These are phyloP conservation scores for Hemileia vastatrix DNA, from an alignment of 1,284 basidiomycete genomes.

Conservation along the genomic window DNA sequence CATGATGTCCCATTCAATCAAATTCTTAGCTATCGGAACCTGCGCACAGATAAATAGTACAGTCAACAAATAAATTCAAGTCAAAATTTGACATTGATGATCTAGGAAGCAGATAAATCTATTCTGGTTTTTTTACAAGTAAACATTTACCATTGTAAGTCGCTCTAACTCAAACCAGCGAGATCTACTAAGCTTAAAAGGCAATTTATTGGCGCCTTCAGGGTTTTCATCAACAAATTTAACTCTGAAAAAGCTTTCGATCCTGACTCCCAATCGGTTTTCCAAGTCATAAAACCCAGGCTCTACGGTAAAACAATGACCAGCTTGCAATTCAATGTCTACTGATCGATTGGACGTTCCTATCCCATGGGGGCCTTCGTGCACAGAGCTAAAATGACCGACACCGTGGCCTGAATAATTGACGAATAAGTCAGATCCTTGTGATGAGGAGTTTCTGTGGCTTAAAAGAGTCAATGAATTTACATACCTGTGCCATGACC, in stretches of 20 bases:
- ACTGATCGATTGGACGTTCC: slow-evolving; percentile 1
- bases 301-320: background rate
- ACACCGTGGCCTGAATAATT: background rate
- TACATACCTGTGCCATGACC: background rate
- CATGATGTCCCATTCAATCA: background rate
- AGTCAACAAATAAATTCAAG: background rate
- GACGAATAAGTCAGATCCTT: too few species aligned
- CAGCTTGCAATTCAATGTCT: background rate
- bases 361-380: background rate
- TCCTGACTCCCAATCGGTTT: background rate
- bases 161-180: background rate
- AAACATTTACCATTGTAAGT: background rate
- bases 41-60: background rate
- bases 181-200: background rate
- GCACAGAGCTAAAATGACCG: background rate
- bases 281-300: background rate
- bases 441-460: too few species aligned
- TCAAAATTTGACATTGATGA: background rate
- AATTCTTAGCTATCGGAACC: background rate
- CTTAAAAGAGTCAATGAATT: too few species aligned
- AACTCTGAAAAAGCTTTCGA: background rate
- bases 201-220: too few species aligned
- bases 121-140: too few species aligned
- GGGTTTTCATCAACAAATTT: background rate
- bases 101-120: background rate